Conservation (phyloP, 495 filamentous ascomycete species). For the Alectoria sarmentosa region DNA sequence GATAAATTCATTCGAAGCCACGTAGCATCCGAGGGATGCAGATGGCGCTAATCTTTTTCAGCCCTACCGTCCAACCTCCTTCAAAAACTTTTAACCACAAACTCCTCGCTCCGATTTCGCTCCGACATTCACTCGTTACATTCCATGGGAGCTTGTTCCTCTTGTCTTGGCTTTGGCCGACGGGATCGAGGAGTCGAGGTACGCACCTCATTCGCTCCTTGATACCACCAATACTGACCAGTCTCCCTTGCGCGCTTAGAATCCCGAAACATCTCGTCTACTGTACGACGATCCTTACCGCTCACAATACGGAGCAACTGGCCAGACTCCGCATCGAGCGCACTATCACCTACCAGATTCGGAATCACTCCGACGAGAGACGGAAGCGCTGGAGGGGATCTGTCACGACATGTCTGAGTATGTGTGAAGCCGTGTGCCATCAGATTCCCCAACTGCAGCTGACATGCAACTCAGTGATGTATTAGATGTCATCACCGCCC, state of each 20-base stretch:
- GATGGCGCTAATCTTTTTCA: not conserved
- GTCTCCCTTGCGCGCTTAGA: constrained; percentile 29
- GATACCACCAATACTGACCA: constrained; percentile 9
- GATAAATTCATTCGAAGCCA: too few species aligned
- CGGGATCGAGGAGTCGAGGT: constrained; percentile 40
- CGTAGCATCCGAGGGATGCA: too few species aligned
- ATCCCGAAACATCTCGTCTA: constrained; percentile 44
- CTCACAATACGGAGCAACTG: constrained; percentile 42
- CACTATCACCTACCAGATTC: constrained; percentile 40
- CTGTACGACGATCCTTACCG: constrained; percentile 48
- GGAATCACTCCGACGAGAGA: constrained; percentile 43
- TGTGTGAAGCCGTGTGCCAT: constrained; percentile 16
- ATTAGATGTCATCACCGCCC: constrained; percentile 21
- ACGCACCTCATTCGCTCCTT: constrained; percentile 29
- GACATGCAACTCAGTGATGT: constrained; percentile 16
- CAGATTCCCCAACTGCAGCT: not conserved
- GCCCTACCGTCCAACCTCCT: not conserved
- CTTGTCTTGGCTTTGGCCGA: constrained; percentile 43
- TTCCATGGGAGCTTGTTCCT: constrained; percentile 46
- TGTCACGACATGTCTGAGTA: constrained; percentile 49
- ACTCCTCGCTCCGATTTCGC: not conserved
- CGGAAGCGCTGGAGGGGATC: constrained; percentile 47
- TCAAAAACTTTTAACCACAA: not conserved
- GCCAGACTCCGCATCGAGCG: constrained; percentile 36
- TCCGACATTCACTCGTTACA: constrained; percentile 11